Percentiles rank a stretch among this genome's conserved stretches.
These are phyloP conservation scores for Ilex asprella DNA, from an alignment of 257 asterid genomes.

Conservation along the genomic window DNA sequence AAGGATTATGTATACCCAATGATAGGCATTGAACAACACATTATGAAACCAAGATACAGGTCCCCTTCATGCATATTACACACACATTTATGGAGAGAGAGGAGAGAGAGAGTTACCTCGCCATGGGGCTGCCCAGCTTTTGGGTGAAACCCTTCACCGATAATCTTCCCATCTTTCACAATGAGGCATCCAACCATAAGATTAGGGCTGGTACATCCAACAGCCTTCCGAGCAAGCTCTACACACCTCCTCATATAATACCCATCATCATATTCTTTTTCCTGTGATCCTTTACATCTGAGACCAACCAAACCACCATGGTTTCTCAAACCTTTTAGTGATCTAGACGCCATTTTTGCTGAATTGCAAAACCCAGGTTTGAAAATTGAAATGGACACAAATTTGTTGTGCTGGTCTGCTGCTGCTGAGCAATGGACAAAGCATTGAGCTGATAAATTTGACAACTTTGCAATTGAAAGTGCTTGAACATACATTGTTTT, in stretches of 20 bases:
- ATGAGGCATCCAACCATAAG: conserved; percentile 97
- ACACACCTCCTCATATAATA: conserved; percentile 77
- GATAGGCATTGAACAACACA: too few relatives aligned
- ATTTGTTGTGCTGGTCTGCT: conserved; percentile 15
- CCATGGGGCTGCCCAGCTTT: conserved; percentile 99
- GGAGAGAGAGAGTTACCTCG: conserved; percentile 46
- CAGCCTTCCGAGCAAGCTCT: conserved; percentile 75
- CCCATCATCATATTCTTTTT: conserved; percentile 39
- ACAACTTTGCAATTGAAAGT: conserved; percentile 24
- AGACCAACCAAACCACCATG: conserved; percentile 19
- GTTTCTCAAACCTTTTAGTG: conserved; percentile 27
- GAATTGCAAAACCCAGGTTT: conserved; percentile 31
- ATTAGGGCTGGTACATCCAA: conserved; percentile 86
- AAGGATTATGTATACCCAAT: too few relatives aligned
- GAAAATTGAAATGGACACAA: conserved; percentile 16
- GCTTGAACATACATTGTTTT: conserved; percentile 33
- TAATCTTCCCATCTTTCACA: conserved; percentile 72
- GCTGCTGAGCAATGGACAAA: conserved; percentile 5
- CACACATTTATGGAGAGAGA: not conserved
- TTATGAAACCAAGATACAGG: too few relatives aligned
- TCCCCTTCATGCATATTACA: not conserved
- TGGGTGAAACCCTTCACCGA: conserved; percentile 93
- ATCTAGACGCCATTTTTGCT: conserved; percentile 28
- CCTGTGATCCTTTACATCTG: conserved; percentile 28
- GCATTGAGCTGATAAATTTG: conserved; percentile 5